phyloP scores from a whole-genome alignment of 169 alveolate genomes.

The Toxoplasma gondii region DNA sequence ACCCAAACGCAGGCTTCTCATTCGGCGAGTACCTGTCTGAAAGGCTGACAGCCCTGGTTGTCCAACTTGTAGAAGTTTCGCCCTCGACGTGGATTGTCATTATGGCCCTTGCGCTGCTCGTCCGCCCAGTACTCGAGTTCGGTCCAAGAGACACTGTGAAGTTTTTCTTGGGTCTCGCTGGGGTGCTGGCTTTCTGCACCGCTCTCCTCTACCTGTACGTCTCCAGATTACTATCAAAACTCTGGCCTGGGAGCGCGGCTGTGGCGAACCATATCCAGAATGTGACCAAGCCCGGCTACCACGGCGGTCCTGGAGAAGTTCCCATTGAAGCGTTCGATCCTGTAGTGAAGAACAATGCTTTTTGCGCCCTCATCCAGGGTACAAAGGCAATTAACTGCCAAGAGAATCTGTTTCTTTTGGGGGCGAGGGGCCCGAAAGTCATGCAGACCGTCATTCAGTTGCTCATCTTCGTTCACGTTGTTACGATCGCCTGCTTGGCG shows the following conservation, averaged over 20 bases:
- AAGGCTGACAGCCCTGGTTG: constrained; percentile 40
- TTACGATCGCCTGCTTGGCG: constrained; percentile 55
- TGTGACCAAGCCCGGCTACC: constrained; percentile 34
- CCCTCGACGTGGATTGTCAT: constrained; percentile 52
- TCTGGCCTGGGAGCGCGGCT: constrained; percentile 26
- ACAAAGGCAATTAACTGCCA: constrained; percentile 46
- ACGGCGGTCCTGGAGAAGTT: constrained; percentile 11
- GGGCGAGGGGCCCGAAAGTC: constrained; percentile 48
- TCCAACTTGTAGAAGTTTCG: constrained; percentile 56
- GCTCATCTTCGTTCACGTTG: constrained; percentile 54
- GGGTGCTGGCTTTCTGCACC: constrained; percentile 42
- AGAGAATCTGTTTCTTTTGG: constrained; percentile 50
- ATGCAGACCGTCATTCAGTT: constrained; percentile 27
- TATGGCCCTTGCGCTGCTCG: constrained; percentile 46
- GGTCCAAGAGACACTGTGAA: constrained; percentile 46
- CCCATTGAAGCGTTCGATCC: constrained; percentile 51
- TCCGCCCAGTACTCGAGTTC: constrained; percentile 61
- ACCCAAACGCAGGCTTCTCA: constrained; percentile 44
- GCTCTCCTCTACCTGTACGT: constrained; percentile 37
- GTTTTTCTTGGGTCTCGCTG: constrained; percentile 47
- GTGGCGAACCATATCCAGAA: constrained; percentile 20
- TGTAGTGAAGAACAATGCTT: constrained; percentile 26
- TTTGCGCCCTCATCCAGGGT: constrained; percentile 39
- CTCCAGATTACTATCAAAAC: constrained; percentile 36
- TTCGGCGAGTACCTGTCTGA: constrained; percentile 65